Evolutionary conservation across 1,284 basidiomycete species (phyloP).

Genomic region (Spongiforma sp.): DNA sequence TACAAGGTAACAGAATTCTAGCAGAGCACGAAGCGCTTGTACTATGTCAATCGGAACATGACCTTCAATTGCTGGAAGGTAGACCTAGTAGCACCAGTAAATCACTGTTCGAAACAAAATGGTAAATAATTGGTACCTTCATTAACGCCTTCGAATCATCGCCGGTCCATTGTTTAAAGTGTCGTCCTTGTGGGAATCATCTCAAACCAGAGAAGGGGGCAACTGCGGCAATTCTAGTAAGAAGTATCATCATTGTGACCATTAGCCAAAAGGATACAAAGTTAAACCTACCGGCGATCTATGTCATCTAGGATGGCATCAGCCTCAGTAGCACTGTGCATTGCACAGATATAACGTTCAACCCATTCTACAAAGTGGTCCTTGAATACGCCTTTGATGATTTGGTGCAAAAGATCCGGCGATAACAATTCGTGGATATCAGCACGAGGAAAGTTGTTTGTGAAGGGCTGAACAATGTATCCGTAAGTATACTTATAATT

Average conservation of each 20-base stretch:
- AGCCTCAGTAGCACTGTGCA: not conserved
- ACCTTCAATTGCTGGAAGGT: not conserved
- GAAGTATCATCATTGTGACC: not conserved
- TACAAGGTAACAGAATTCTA: not conserved
- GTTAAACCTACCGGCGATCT: constrained; percentile 1
- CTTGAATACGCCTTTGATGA: constrained; percentile 4
- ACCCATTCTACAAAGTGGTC: constrained; percentile 14
- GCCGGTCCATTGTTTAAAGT: constrained; percentile 10
- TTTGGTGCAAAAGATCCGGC: constrained; percentile 7
- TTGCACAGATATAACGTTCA: not conserved
- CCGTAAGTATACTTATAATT: not conserved
- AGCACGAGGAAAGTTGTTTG: constrained; percentile 5
- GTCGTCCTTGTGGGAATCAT: constrained; percentile 22
- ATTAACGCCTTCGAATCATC: not conserved
- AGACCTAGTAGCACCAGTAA: not conserved
- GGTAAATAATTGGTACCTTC: not conserved
- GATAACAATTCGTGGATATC: constrained; percentile 6
- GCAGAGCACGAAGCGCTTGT: not conserved
- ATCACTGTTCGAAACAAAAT: not conserved
- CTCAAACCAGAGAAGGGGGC: constrained; percentile 12
- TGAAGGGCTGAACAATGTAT: constrained; percentile 6
- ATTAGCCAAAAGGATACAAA: not conserved
- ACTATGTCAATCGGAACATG: not conserved
- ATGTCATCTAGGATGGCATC: constrained; percentile 8
- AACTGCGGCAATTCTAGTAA: constrained; percentile 13